A percentile compares a stretch with the other conserved stretches of the same genome.
These are phyloP conservation scores for button mushroom (Agaricus bisporus) DNA, from an alignment of 768 basidiomycete species.

Conservation along the genomic window DNA sequence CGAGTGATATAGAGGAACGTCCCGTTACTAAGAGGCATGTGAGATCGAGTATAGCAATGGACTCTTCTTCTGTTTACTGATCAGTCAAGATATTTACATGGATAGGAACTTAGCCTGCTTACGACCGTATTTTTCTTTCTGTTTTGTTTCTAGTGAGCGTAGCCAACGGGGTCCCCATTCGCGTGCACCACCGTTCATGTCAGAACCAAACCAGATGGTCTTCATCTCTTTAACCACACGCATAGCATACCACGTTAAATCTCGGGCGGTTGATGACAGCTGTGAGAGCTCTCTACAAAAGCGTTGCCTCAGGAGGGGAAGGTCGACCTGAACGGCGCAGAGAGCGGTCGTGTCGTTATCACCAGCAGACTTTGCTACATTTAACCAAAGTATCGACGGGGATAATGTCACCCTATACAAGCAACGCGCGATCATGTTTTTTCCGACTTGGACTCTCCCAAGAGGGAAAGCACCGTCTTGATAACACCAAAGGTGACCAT, in stretches of 20 bases:
- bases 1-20: conserved; percentile 60
- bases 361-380: conserved; percentile 31
- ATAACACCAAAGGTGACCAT: conserved; percentile 56
- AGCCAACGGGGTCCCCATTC: conserved; percentile 74
- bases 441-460: conserved; percentile 28
- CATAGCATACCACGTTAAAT: conserved; percentile 66
- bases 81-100: conserved; percentile 9
- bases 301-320: conserved; percentile 53
- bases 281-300: conserved; percentile 64
- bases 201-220: conserved; percentile 66
- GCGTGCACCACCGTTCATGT: conserved; percentile 58
- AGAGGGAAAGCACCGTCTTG: conserved; percentile 75
- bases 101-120: conserved; percentile 18
- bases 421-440: conserved; percentile 33
- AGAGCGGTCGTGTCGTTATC: background rate
- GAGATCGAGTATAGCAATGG: conserved; percentile 64
- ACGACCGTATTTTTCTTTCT: conserved; percentile 65
- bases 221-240: conserved; percentile 71
- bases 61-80: conserved; percentile 42
- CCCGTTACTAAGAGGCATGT: conserved; percentile 68
- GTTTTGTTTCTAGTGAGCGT: conserved; percentile 53
- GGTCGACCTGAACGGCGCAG: conserved; percentile 25
- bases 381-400: conserved; percentile 21
- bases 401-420: conserved; percentile 35
- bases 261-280: conserved; percentile 61